These are phyloP conservation scores for Obba rivulosa DNA, from an alignment of 768 basidiomycete species.

Conservation along the genomic window DNA sequence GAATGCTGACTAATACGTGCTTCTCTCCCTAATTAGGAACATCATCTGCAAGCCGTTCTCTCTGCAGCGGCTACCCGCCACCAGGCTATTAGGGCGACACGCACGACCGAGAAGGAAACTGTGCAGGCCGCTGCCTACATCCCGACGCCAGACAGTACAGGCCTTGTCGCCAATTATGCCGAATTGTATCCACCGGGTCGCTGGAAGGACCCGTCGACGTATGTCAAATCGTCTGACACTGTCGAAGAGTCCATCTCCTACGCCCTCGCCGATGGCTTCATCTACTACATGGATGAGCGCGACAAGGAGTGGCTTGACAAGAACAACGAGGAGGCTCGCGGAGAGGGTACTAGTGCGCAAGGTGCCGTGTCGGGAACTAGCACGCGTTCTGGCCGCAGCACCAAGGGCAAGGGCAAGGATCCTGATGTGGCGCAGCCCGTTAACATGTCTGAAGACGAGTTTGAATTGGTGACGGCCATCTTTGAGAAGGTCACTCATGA, in stretches of 20 bases:
- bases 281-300: conserved; percentile 93
- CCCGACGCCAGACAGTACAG: conserved; percentile 88
- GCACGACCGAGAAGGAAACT: conserved; percentile 33
- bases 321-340: conserved; percentile 82
- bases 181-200: conserved; percentile 62
- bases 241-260: conserved; percentile 68
- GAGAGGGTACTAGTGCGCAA: conserved; percentile 79
- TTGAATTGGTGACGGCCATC: conserved; percentile 92
- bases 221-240: conserved; percentile 78
- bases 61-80: conserved; percentile 50
- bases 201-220: conserved; percentile 76
- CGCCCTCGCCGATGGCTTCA: conserved; percentile 68
- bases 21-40: conserved; percentile 37
- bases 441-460: conserved; percentile 84
- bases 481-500: conserved; percentile 91
- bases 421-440: conserved; percentile 60
- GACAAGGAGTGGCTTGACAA: conserved; percentile 93
- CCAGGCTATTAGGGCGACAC: conserved; percentile 31
- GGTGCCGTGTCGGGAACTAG: conserved; percentile 54
- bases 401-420: conserved; percentile 83
- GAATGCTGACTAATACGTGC: conserved; percentile 44
- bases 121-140: conserved; percentile 64
- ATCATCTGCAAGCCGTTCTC: conserved; percentile 53
- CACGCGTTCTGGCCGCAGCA: conserved; percentile 57
- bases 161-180: conserved; percentile 71